A percentile compares a stretch with the other conserved stretches of the same genome.
Conservation (phyloP, 495 filamentous ascomycete genomes). For the Melanomma pulvis-pyrius region DNA sequence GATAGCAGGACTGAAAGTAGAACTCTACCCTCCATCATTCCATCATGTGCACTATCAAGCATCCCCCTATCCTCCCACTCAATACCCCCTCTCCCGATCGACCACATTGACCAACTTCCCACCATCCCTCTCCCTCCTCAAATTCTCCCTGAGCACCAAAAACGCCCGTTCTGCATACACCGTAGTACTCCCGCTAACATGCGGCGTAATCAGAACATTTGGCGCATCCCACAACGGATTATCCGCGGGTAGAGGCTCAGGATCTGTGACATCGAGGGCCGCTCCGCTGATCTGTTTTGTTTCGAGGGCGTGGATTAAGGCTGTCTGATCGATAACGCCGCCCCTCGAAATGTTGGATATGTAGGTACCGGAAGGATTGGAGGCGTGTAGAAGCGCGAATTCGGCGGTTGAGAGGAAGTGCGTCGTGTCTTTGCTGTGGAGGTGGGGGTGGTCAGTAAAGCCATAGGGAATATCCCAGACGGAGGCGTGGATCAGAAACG, state of each 20-base stretch:
- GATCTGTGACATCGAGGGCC: slow-evolving; percentile 84
- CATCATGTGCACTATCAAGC: too few relatives aligned
- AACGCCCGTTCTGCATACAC: slow-evolving; percentile 64
- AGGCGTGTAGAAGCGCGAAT: slow-evolving; percentile 62
- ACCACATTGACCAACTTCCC: slow-evolving; percentile 67
- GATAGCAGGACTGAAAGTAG: too few relatives aligned
- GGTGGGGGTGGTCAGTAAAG: slow-evolving; percentile 9
- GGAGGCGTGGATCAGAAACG: background rate
- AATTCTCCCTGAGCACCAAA: slow-evolving; percentile 63
- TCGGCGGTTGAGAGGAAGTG: slow-evolving; percentile 66
- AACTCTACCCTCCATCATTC: background rate
- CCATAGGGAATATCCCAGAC: background rate
- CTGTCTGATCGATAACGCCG: slow-evolving; percentile 68
- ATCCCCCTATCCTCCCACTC: background rate
- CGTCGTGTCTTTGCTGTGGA: slow-evolving; percentile 54
- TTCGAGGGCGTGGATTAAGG: slow-evolving; percentile 65
- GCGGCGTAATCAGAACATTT: slow-evolving; percentile 78
- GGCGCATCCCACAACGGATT: slow-evolving; percentile 72
- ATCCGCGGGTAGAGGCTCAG: slow-evolving; percentile 74
- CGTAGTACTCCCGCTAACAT: slow-evolving; percentile 66
- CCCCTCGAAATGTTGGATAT: slow-evolving; percentile 81
- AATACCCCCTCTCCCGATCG: slow-evolving; percentile 65
- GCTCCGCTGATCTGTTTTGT: slow-evolving; percentile 62
- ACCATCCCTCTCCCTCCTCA: slow-evolving; percentile 61
- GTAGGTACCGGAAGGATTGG: slow-evolving; percentile 68